A percentile compares a stretch with the other conserved stretches of the same genome.
Conservation (phyloP, 164 flowering plant genomes). For the Kingdonia uniflora region DNA sequence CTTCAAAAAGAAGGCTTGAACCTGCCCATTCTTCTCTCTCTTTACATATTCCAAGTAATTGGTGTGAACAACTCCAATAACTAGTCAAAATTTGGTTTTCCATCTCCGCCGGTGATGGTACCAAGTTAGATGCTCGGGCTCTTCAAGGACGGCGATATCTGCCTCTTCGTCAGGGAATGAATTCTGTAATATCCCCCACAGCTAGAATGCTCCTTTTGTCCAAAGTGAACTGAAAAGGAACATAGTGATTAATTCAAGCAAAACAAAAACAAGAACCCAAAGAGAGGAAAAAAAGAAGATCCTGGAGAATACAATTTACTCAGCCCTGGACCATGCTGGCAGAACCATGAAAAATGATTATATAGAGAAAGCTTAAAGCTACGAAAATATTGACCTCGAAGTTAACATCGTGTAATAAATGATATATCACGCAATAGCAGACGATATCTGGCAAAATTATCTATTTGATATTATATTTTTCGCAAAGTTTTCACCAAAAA, state of each 20-base stretch:
- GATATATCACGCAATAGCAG: no score
- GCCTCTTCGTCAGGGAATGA: constrained; percentile 79
- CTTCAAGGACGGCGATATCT: constrained; percentile 93
- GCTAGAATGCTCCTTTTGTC: constrained; percentile 88
- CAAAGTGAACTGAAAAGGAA: constrained; percentile 47
- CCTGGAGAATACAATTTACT: no score
- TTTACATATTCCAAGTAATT: constrained; percentile 87
- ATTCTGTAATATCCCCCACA: constrained; percentile 77
- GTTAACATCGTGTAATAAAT: no score
- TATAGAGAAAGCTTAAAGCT: no score
- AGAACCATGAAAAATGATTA: no score
- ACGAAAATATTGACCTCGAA: no score
- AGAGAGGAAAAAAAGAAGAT: no score
- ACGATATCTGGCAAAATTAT: no score
- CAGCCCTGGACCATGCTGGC: no score
- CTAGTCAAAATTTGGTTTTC: constrained; percentile 77
- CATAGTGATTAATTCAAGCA: not conserved
- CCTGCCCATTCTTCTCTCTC: constrained; percentile 72
- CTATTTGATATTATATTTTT: no score
- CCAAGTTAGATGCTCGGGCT: constrained; percentile 99
- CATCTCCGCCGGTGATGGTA: constrained; percentile 95
- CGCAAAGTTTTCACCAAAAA: no score
- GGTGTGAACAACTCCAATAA: constrained; percentile 82
- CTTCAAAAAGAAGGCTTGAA: constrained; percentile 58
- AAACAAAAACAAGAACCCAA: no score